Base-by-base conservation (phyloP, 139 green algal species). In the Chlamydomonas applanata region DNA sequence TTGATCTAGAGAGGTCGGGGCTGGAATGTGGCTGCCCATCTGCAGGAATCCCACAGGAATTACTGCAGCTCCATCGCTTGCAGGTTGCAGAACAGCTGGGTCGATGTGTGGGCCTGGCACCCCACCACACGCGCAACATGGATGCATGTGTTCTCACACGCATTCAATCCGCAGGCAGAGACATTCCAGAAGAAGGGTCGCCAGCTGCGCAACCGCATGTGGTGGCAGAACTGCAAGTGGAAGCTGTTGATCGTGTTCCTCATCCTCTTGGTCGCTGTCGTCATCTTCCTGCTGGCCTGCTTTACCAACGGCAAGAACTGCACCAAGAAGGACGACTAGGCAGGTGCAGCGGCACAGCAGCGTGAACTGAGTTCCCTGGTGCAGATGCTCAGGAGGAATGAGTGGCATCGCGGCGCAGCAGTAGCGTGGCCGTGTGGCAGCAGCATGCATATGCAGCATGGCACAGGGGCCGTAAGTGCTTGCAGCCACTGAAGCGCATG, bases 251-350 rank as follows among this genome's bases (percentile, higher is more conserved):
- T 97, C 9, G 74, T 92, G 13, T 62, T 95, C 35, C 69, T 93
- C 32, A 88, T 98, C 13, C 79, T 92, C 29, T 52, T 94, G 19
- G 60, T 91, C 16, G 77, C 73, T 3, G 69, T 96, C 27, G 85
- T 97, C 83, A 94, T 97, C 74, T 93, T 97, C 77, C 73, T 92
- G 54, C 81, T 92, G 17, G 83, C 91, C 17, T 96, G 93, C 86
- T 96, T 96, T 76, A 87, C 81, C 11, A 84, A 78, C 3, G 75
- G 73, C 17, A 71, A 49, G 49, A 30, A 59, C 24, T 53, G 52
- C 69, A 65, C 69, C 40, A 25, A 73, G 62, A 27, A 70, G 34
- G 33, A 70, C 17, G 2, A 11, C 25, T n/a, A 22, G 60, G 20
- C 25, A 40, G 60, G 25, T 35, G 13, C 29, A 57, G 34, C 17